Base-by-base conservation (phyloP, 495 filamentous ascomycete species). In the Talaromyces adpressus region DNA sequence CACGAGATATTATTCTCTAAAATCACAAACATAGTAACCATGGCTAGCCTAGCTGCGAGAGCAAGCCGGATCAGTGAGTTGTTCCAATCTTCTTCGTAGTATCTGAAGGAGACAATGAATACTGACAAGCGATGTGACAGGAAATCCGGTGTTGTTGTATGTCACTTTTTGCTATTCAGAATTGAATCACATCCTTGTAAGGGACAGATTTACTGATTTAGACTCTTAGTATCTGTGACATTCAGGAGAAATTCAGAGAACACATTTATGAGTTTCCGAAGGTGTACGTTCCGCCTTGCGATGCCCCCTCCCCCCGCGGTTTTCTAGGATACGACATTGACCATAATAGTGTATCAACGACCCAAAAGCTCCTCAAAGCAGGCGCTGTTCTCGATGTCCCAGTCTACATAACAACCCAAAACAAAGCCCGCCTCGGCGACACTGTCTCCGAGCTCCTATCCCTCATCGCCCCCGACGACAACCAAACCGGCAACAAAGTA, bases 171-270 rank as follows among this genome's bases (percentile, higher is more conserved):
- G 2, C 47, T 54, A 9, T 61, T 11, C 60, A 29, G 30, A 54
- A 36, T 57, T 67, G 67, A 71, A 47, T 47, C 25, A n/a, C 23
- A 32, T 53, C 3, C 3, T 4, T 22, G 8, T 53, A 22, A 2
- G 9, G 23, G 16, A 39, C 1, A 12, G 30, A 41, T 18, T 54
- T 16, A 45, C 59, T 65, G n/a, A 61, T n/a, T n/a, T 23, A 29
- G 2, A 20, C 11, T 20, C 3, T 68, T 68, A 98, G 93, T 67
- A 83, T 98, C 69, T 98, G 94, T 79, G 94, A 98, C 69, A 83
- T 97, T 66, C 94, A 98, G 81, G 93, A 97, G 66, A 93, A 90
- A 72, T 98, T 98, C 79, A 84, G 91, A 51, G 75, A 79, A 4
- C 85, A 85, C 47, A 95, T 98, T 71, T 83, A 85, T 73, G 87